These are phyloP conservation scores for Batkoa obscura DNA, from an alignment of 371 early-diverging fungal species.

Conservation along the genomic window DNA sequence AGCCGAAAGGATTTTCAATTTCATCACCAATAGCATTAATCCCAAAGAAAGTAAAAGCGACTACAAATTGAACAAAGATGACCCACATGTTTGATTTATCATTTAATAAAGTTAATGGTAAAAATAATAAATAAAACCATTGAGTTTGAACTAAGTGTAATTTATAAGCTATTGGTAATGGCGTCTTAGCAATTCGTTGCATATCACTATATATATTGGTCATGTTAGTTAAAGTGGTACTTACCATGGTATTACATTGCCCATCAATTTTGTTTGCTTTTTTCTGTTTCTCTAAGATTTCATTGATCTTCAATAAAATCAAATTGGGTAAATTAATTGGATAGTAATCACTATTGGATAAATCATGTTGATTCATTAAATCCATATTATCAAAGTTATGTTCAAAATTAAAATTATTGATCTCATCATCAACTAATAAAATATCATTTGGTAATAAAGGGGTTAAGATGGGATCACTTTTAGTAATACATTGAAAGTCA, in stretches of 20 bases:
- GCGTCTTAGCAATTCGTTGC: slow-evolving; percentile 54
- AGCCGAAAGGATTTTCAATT: slow-evolving; percentile 58
- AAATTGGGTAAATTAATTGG: neutral
- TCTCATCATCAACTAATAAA: neutral
- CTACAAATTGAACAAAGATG: slow-evolving; percentile 29
- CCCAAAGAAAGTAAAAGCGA: slow-evolving; percentile 50
- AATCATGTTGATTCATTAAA: neutral
- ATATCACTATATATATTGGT: neutral
- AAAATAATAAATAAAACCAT: slow-evolving; percentile 31
- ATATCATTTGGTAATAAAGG: neutral
- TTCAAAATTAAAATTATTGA: neutral
- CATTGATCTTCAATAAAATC: neutral
- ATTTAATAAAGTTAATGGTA: slow-evolving; percentile 37
- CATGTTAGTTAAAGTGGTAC: neutral
- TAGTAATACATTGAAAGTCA: slow-evolving; percentile 19
- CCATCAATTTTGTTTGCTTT: neutral
- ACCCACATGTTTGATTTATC: slow-evolving; percentile 12
- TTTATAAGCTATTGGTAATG: slow-evolving; percentile 56
- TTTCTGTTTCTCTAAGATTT: neutral
- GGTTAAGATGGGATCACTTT: no score
- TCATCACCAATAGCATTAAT: slow-evolving; percentile 40
- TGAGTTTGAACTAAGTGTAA: slow-evolving; percentile 53
- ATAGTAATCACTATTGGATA: neutral
- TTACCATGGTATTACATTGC: neutral
- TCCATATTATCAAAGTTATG: neutral